Evolutionary conservation across 2,329 filamentous ascomycete species (phyloP), one percentile per base, ranked within the genome.

Genomic region (Truncatella angustata): DNA sequence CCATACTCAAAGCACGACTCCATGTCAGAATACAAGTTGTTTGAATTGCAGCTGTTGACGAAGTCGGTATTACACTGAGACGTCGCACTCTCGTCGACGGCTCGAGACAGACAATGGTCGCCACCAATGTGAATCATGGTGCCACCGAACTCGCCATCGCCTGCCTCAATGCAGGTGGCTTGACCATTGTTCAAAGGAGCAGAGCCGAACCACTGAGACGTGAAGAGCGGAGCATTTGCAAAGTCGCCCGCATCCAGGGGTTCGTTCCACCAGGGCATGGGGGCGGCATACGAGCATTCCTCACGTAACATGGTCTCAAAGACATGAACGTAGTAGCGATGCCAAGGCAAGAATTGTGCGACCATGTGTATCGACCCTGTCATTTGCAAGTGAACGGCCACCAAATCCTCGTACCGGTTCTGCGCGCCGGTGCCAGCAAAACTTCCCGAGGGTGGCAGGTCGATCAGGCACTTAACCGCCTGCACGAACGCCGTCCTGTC

Each of bases 201-300:
- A 10, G 59, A 42, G 64, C 60, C 5, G 59, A 49, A 20, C 67
- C 66, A 42, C 4, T 48, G 51, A 18, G 63, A 55, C 18, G 58
- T 63, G 59, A 69, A 70, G 12, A 70, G 16, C 30, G 63, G 61
- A 1, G 66, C 63, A 11, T 56, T 42, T 23, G 60, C 58, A 49
- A 70, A 70, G 50, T 63, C 57, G 44, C 66, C 67, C 4, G 66
- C 57, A 48, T 70, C 59, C 18, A 65, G 60, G 23, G 67, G 66
- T 67, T 72, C 70, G 56, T 73, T 68, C 70, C 70, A 73, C 68
- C 70, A 73, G 5, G 70, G 66, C 58, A 72, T 63, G 2, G 69
- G 62, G 9, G 64, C 61, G 11, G 53, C 46, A 55, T 71, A 72
- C 45, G 60, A 62, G 53, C 70, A 74, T 61, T 75, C 70, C 12